Conservation (phyloP, 345 rosid species). For the Carallia brachiata region DNA sequence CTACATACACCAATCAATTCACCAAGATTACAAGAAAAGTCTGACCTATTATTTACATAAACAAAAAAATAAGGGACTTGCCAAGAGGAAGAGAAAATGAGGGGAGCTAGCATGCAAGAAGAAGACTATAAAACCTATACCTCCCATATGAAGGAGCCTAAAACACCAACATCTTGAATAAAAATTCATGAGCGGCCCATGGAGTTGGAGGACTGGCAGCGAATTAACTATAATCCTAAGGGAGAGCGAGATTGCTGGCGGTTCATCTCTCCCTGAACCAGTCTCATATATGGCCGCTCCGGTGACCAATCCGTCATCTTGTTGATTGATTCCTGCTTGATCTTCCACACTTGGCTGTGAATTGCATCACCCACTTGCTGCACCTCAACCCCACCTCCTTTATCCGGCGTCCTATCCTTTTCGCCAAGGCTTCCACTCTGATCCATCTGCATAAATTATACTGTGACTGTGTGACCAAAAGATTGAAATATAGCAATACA, state of each 20-base stretch:
- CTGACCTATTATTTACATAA: too few species aligned
- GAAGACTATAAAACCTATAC: not conserved
- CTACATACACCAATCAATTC: too few species aligned
- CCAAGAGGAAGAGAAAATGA: too few species aligned
- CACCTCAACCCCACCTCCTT: not conserved
- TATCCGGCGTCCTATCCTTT: too few species aligned
- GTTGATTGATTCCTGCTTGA: conserved; percentile 2
- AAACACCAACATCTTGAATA: not conserved
- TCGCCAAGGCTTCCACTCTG: too few species aligned
- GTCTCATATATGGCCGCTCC: not conserved
- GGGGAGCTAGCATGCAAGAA: too few species aligned
- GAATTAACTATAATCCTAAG: not conserved
- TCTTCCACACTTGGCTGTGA: conserved; percentile 1
- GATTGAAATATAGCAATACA: too few species aligned
- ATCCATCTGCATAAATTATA: too few species aligned
- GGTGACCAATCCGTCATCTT: not conserved
- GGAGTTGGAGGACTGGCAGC: not conserved
- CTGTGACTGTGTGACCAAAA: too few species aligned
- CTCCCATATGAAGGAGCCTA: not conserved
- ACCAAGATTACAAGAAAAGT: too few species aligned
- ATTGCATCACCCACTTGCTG: not conserved
- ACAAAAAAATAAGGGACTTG: too few species aligned
- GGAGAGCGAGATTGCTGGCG: conserved; percentile 7
- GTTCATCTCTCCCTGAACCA: not conserved
- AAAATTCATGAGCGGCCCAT: not conserved